phyloP scores from a whole-genome alignment of 257 asterid species.

The Przewalskia tangutica region DNA sequence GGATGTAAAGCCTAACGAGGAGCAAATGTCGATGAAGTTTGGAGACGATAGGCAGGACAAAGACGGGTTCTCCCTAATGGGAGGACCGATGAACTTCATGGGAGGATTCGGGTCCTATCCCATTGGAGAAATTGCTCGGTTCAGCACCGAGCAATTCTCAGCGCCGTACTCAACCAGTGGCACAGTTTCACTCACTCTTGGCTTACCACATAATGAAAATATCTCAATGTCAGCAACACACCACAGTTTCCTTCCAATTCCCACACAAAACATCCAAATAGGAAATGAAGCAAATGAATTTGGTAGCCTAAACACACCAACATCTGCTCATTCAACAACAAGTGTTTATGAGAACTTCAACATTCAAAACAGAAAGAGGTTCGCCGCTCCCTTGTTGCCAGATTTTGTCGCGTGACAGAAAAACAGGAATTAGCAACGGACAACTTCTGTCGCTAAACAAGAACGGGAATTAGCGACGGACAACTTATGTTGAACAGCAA shows the following conservation, averaged over 20 bases:
- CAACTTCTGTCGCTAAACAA: neutral
- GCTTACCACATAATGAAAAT: constrained; percentile 80
- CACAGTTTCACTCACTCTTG: constrained; percentile 79
- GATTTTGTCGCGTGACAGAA: constrained; percentile 59
- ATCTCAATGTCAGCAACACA: constrained; percentile 56
- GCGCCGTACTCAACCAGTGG: constrained; percentile 49
- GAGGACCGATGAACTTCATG: constrained; percentile 74
- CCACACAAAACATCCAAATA: constrained; percentile 46
- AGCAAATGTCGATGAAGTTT: constrained; percentile 38
- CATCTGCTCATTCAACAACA: constrained; percentile 38
- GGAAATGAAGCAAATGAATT: constrained; percentile 38
- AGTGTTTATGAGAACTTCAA: constrained; percentile 60
- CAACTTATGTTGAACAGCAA: neutral
- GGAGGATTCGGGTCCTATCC: constrained; percentile 86
- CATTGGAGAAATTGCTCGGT: constrained; percentile 61
- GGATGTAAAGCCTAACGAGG: constrained; percentile 36
- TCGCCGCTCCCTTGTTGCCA: constrained; percentile 72
- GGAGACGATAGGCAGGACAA: constrained; percentile 47
- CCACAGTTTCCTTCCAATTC: constrained; percentile 54
- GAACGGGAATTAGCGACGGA: neutral
- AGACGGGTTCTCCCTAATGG: constrained; percentile 58
- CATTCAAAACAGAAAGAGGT: constrained; percentile 72
- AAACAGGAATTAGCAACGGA: neutral
- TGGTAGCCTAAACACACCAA: constrained; percentile 27
- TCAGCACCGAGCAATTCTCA: constrained; percentile 57